phyloP scores from a whole-genome alignment of 306 rosid genomes.

The Herpetospermum pedunculosum region DNA sequence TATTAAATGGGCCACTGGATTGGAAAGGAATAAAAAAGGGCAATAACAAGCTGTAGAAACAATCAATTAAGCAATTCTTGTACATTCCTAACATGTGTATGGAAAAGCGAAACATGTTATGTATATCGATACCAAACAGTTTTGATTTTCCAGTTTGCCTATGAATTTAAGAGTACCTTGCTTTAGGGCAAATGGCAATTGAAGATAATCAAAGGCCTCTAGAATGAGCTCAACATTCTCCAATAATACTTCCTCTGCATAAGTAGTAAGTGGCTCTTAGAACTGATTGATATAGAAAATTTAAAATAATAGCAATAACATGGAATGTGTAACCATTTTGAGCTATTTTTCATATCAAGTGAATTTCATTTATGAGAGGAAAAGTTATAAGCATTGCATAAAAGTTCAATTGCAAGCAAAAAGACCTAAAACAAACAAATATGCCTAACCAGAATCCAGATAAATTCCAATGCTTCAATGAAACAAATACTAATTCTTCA shows the following conservation, averaged over 20 bases:
- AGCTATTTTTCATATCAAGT: not conserved
- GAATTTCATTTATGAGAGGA: not conserved
- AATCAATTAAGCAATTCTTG: not conserved
- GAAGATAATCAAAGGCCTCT: conserved; percentile 93
- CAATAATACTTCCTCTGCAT: conserved; percentile 69
- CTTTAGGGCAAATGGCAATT: conserved; percentile 81
- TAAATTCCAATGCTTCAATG: not conserved
- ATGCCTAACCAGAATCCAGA: not conserved
- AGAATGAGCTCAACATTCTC: conserved; percentile 90
- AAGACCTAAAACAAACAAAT: not conserved
- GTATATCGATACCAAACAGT: not conserved
- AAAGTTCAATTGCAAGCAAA: not conserved
- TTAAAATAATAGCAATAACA: not conserved
- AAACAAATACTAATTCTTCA: not conserved
- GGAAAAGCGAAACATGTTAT: not conserved
- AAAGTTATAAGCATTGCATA: not conserved
- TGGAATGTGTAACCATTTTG: not conserved
- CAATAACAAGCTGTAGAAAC: not conserved
- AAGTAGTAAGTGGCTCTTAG: conserved; percentile 13
- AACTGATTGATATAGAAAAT: conserved; percentile 14
- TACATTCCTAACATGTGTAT: not conserved
- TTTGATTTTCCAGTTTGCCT: not conserved
- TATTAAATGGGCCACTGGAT: not conserved
- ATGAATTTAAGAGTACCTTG: conserved; percentile 40
- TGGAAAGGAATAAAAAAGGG: not conserved